Conservation (phyloP, 2,329 filamentous ascomycete genomes). For the Rhinocladiella similis region DNA sequence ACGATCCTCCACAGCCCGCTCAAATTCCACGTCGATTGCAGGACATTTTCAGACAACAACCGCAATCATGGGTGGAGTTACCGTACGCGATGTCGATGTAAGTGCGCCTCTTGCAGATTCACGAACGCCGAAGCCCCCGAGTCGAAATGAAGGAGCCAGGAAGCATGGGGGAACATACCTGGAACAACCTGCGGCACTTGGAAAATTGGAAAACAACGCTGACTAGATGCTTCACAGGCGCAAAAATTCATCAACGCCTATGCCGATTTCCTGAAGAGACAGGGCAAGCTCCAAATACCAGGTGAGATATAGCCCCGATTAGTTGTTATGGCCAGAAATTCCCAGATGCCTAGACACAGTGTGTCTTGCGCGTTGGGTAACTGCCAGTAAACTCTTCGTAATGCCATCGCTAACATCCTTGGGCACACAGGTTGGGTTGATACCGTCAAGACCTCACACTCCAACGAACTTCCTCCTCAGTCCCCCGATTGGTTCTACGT, state of each 20-base stretch:
- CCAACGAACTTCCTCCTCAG: conserved; percentile 97
- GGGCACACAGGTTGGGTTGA: conserved; percentile 82
- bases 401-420: conserved; percentile 11
- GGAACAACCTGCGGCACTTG: neutral
- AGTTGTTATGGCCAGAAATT: conserved; percentile 9
- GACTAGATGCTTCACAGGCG: conserved; percentile 44
- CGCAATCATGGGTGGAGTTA: conserved; percentile 67
- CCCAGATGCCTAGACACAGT: conserved; percentile 1
- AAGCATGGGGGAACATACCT: neutral
- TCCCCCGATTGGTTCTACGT: conserved; percentile 93
- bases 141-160: conserved; percentile 12
- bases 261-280: conserved; percentile 69
- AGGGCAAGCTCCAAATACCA: conserved; percentile 70
- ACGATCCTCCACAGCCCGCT: too few species aligned
- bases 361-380: neutral
- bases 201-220: conserved; percentile 11
- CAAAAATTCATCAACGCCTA: conserved; percentile 70
- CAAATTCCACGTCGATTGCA: too few species aligned
- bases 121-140: conserved; percentile 20
- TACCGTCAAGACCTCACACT: conserved; percentile 96
- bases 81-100: conserved; percentile 67
- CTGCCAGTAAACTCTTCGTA: neutral
- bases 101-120: conserved; percentile 35
- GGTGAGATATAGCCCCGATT: conserved; percentile 48
- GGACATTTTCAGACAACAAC: conserved; percentile 22